Percentiles rank a stretch among this genome's conserved stretches.
Evolutionary conservation across 192 early-diverging fungal genomes (phyloP).

Genomic region (Coemansia sp.): DNA sequence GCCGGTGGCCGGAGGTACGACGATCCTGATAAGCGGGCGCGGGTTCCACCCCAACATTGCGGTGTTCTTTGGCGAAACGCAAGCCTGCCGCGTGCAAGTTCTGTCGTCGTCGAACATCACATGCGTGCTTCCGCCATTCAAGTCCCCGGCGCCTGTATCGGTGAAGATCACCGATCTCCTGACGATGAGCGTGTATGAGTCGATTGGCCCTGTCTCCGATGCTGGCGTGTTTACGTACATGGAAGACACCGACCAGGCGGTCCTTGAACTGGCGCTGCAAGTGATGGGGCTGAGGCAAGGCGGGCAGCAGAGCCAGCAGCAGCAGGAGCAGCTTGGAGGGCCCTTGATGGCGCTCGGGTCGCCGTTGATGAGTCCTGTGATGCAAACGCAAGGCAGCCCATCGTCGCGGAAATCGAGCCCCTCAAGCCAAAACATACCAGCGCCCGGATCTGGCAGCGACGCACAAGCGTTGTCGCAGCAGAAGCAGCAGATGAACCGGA

Average conservation of each 20-base stretch:
- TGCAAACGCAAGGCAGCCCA: slow-evolving; percentile 16
- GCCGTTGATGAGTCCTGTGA: slow-evolving; percentile 19
- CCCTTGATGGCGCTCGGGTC: slow-evolving; percentile 6
- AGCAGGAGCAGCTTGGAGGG: neutral
- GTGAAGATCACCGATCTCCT: slow-evolving; percentile 29
- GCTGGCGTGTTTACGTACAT: slow-evolving; percentile 51
- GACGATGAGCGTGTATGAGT: slow-evolving; percentile 47
- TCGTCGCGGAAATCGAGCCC: slow-evolving; percentile 20
- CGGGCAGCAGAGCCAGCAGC: slow-evolving; percentile 59
- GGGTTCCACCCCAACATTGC: slow-evolving; percentile 76
- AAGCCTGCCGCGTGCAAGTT: slow-evolving; percentile 71
- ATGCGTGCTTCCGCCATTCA: slow-evolving; percentile 78
- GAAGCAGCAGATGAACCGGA: slow-evolving; percentile 15
- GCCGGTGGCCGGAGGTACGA: slow-evolving; percentile 82
- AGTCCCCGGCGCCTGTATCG: slow-evolving; percentile 67
- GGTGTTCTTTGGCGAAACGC: slow-evolving; percentile 76
- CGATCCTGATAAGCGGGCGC: slow-evolving; percentile 78
- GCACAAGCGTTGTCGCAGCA: neutral
- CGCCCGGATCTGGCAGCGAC: slow-evolving; percentile 1
- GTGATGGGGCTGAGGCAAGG: slow-evolving; percentile 83
- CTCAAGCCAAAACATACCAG: neutral
- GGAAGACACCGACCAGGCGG: slow-evolving; percentile 79
- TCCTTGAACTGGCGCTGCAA: slow-evolving; percentile 88
- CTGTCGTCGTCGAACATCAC: slow-evolving; percentile 79
- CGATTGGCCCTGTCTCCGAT: neutral